phyloP scores from a whole-genome alignment of 2,329 filamentous ascomycete species.

The Zymoseptoria crescenta region DNA sequence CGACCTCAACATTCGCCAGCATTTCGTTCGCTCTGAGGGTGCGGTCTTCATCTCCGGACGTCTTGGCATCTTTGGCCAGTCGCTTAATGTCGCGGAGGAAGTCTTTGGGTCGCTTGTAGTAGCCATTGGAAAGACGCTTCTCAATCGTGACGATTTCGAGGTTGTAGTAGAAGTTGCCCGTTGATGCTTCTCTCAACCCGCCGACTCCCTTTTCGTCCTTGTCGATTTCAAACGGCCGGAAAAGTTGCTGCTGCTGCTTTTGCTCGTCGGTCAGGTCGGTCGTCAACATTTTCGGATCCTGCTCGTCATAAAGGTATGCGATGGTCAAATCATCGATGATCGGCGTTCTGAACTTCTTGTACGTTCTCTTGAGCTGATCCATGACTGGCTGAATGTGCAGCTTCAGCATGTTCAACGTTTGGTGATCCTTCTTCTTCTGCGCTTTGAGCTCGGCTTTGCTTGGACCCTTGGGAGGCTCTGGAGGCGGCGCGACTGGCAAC shows the following conservation, averaged over 20 bases:
- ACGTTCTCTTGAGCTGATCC: constrained; percentile 88
- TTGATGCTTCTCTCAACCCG: constrained; percentile 66
- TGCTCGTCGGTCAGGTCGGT: constrained; percentile 52
- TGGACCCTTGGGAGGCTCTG: constrained; percentile 49
- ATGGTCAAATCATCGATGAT: constrained; percentile 68
- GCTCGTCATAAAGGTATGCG: constrained; percentile 75
- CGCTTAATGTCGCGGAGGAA: constrained; percentile 82
- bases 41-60: constrained; percentile 72
- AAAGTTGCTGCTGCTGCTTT: constrained; percentile 45
- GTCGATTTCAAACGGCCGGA: constrained; percentile 69
- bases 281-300: constrained; percentile 59
- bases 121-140: constrained; percentile 92
- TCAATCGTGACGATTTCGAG: constrained; percentile 88
- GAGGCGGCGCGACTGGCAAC: constrained; percentile 62
- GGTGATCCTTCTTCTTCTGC: constrained; percentile 73
- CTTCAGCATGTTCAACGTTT: constrained; percentile 79
- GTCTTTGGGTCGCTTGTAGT: constrained; percentile 83
- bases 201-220: constrained; percentile 71
- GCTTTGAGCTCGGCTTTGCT: constrained; percentile 74
- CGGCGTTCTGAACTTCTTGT: constrained; percentile 77
- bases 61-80: constrained; percentile 75
- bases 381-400: constrained; percentile 87
- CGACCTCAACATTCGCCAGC: constrained; percentile 85
- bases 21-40: constrained; percentile 86
- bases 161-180: constrained; percentile 88